phyloP scores from a whole-genome alignment of 306 rosid species.

The Vachellia collinsii region DNA sequence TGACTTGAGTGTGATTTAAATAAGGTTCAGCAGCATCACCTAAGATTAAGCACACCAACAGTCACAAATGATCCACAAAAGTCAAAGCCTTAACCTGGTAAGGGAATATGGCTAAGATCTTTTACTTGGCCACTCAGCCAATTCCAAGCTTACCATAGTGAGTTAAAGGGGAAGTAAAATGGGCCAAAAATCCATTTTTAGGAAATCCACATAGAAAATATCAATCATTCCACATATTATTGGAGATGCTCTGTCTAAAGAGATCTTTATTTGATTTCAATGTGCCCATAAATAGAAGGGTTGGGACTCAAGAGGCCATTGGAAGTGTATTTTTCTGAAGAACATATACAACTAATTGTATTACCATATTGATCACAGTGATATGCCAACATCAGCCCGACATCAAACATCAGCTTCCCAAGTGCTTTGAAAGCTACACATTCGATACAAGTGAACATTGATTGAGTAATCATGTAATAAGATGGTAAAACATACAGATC shows the following conservation, averaged over 20 bases:
- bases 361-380: slow-evolving; percentile 93
- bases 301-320: slow-evolving; percentile 16
- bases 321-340: slow-evolving; percentile 16
- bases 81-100: slow-evolving; percentile 11
- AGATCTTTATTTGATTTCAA: slow-evolving; percentile 9
- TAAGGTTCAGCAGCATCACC: not conserved
- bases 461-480: slow-evolving; percentile 31
- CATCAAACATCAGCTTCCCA: slow-evolving; percentile 86
- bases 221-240: slow-evolving; percentile 9
- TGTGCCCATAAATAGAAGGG: not conserved
- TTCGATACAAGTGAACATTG: slow-evolving; percentile 22
- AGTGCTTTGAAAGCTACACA: slow-evolving; percentile 89
- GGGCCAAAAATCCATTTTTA: slow-evolving; percentile 11
- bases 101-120: not conserved
- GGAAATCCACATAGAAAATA: not conserved
- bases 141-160: slow-evolving; percentile 16
- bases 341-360: slow-evolving; percentile 13
- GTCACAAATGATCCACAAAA: not conserved
- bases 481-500: slow-evolving; percentile 18
- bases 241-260: slow-evolving; percentile 19
- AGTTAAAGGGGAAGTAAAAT: not conserved
- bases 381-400: slow-evolving; percentile 91
- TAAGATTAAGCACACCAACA: slow-evolving; percentile 15
- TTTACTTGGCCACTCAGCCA: not conserved
- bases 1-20: too few relatives aligned